A percentile compares a stretch with the other conserved stretches of the same genome.
Evolutionary conservation across 1,139 yeast genomes (phyloP).

Genomic region (Saccharomyces hybrid): DNA sequence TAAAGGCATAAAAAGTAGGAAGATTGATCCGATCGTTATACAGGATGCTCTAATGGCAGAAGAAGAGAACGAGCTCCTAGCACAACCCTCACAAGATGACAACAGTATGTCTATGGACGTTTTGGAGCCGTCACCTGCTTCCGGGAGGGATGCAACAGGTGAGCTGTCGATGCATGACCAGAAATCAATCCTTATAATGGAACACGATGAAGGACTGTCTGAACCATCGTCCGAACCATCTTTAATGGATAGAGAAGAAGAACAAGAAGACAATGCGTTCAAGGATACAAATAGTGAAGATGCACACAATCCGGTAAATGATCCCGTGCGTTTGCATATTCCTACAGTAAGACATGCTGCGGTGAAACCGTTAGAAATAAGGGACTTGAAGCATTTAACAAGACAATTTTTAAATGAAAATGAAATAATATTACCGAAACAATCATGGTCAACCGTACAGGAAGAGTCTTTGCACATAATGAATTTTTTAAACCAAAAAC

Average conservation of each 20-base stretch:
- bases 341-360: neutral
- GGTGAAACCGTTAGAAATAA: neutral
- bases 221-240: neutral
- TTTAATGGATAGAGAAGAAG: too few species aligned
- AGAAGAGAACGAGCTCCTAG: neutral
- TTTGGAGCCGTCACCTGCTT: neutral
- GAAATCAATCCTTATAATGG: neutral
- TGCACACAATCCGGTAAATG: neutral
- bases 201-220: neutral
- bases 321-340: neutral
- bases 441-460: conserved; percentile 10
- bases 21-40: conserved; percentile 11
- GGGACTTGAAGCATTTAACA: neutral
- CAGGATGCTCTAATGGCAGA: conserved; percentile 1
- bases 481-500: neutral
- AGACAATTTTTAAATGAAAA: conserved; percentile 3
- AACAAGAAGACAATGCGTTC: neutral
- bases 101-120: neutral
- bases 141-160: neutral
- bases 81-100: neutral
- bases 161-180: neutral
- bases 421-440: conserved; percentile 6
- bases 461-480: conserved; percentile 7
- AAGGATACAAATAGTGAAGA: neutral
- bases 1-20: conserved; percentile 10